phyloP scores from a whole-genome alignment of 2,329 filamentous ascomycete genomes.

The Alternaria novae-zelandiae region DNA sequence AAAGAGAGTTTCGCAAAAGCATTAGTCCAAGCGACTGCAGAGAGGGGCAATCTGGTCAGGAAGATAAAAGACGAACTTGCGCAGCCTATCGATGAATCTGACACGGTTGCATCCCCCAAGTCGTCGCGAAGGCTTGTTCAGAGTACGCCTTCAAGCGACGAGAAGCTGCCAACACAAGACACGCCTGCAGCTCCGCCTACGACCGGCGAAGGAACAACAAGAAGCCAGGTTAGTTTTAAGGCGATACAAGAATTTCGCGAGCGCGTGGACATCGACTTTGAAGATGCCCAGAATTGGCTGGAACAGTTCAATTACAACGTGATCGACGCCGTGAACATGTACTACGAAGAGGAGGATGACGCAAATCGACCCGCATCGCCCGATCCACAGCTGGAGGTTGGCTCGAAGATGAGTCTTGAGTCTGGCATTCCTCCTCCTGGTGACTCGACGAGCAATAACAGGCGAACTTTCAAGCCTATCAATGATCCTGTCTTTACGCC shows the following conservation, averaged over 20 bases:
- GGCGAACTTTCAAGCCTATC: background rate
- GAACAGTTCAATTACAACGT: background rate
- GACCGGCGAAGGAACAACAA: background rate
- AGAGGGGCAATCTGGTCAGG: background rate
- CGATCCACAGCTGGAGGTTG: background rate
- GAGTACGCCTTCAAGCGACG: background rate
- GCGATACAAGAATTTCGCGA: background rate
- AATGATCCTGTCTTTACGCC: background rate
- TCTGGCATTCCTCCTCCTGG: background rate
- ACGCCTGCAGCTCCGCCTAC: background rate
- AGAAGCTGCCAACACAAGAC: background rate
- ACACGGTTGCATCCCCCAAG: background rate
- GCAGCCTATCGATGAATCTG: background rate
- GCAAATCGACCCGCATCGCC: too few relatives aligned
- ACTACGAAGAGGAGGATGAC: background rate
- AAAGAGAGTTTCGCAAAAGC: background rate
- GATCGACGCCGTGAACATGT: background rate
- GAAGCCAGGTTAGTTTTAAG: background rate
- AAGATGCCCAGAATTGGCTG: background rate
- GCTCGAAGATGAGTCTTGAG: background rate
- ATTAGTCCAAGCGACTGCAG: background rate
- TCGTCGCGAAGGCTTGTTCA: background rate
- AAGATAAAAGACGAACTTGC: conserved; percentile 5
- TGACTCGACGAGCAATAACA: background rate
- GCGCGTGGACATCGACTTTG: background rate